Evolutionary conservation across 192 early-diverging fungal species (phyloP), one percentile per base, ranked within the genome.

Genomic region (Rhizophagus clarus): DNA sequence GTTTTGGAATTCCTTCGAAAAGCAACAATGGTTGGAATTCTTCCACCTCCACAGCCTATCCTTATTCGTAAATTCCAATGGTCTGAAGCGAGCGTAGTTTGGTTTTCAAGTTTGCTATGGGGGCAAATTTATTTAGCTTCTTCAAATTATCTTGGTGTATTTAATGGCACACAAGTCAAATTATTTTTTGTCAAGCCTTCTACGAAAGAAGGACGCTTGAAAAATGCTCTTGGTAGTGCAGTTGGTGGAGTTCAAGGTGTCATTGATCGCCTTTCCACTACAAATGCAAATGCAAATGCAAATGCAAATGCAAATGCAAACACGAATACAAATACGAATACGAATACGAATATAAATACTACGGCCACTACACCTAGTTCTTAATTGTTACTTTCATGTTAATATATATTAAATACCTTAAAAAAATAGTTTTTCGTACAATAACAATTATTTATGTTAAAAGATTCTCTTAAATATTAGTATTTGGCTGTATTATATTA

Each of bases 71-170:
- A 87, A 56, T 87, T 94, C 66, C 85, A 86, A 63, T 91, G 91
- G 82, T 85, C 87, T 66, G 89, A 88, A 51, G 91, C 90, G 17
- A 76, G 92, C 49, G 83, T 91, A 8, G 87, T 89, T n/a, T 94
- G 93, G 93, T 94, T 92, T 81, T 82, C 89, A 29, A 88, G 88
- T 69, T 77, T 93, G 40, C 81, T 94, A 49, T 93, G 92, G 93
- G 91, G 93, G 28, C 89, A 92, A 56, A 87, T 90, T 17, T 94
- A 93, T 79, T 75, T 90, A 28, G 85, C 89, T 0, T 87, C 88
- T 0, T 84, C 89, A 77, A 85, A 87, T 34, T 42, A 79, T 60
- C 47, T 85, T 34, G 84, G 84, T 26, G 61, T 76, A 15, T 76
- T 64, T 63, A 76, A 76, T 76, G 75, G 75, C 0, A 47, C 70